phyloP scores from a whole-genome alignment of 345 rosid genomes.

The Turritis glabra region DNA sequence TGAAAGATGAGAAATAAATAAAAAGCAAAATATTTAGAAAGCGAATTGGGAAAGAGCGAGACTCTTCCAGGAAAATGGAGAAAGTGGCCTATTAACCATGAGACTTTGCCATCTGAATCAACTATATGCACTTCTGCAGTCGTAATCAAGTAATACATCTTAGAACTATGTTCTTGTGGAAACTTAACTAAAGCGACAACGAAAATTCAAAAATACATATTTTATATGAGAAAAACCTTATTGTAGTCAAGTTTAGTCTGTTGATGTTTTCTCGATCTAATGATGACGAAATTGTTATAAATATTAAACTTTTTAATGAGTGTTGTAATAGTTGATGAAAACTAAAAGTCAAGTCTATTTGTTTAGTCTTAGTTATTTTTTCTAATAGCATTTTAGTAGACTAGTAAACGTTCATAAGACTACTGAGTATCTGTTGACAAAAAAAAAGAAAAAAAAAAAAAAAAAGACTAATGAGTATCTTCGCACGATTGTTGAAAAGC shows the following conservation, averaged over 20 bases:
- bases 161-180: background rate
- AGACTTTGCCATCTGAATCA: too few relatives aligned
- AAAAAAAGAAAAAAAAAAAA: too few relatives aligned
- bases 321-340: background rate
- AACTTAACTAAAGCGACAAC: background rate
- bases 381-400: background rate
- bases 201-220: too few relatives aligned
- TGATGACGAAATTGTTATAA: background rate
- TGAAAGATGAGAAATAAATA: too few relatives aligned
- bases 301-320: background rate
- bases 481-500: constrained; percentile 20
- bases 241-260: background rate
- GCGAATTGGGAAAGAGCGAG: too few relatives aligned
- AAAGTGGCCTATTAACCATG: too few relatives aligned
- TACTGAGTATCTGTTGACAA: background rate
- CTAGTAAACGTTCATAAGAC: background rate
- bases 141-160: background rate
- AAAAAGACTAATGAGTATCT: background rate
- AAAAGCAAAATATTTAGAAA: too few relatives aligned
- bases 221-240: background rate
- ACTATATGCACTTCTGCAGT: too few relatives aligned
- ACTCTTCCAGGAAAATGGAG: too few relatives aligned
- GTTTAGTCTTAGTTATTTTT: background rate
- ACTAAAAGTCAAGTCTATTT: constrained; percentile 4
- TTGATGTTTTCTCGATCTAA: background rate